phyloP scores from a whole-genome alignment of 345 rosid species.

The Reutealis trisperma region DNA sequence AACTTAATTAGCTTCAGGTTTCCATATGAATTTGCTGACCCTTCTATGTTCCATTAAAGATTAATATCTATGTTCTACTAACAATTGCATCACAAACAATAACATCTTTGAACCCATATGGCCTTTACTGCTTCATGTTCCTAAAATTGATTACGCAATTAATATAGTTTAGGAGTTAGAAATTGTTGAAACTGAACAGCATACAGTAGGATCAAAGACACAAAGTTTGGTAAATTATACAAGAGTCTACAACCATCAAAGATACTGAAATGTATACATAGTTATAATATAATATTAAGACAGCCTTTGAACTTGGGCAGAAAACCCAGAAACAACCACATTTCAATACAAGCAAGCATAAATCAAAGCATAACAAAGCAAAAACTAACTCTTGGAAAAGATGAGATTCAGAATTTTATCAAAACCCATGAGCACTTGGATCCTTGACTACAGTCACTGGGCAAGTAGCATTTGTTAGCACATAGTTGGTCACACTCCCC shows the following conservation, averaged over 20 bases:
- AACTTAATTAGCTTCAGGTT: no score
- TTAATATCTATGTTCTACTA: no score
- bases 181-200: no score
- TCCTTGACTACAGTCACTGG: conserved; percentile 18
- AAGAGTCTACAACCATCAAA: neutral
- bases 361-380: neutral
- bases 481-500: conserved; percentile 17
- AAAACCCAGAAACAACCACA: neutral
- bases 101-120: no score
- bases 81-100: no score
- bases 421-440: conserved; percentile 7
- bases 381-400: neutral
- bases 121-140: no score
- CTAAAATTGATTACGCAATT: no score
- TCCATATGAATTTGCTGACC: no score
- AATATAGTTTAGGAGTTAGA: no score
- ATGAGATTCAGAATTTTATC: neutral
- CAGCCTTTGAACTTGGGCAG: neutral
- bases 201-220: no score
- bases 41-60: no score
- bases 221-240: neutral
- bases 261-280: no score
- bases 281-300: neutral
- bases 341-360: neutral
- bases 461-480: conserved; percentile 4